Conservation (phyloP, 2,329 filamentous ascomycete genomes). For the Cladobotryum protrusum region DNA sequence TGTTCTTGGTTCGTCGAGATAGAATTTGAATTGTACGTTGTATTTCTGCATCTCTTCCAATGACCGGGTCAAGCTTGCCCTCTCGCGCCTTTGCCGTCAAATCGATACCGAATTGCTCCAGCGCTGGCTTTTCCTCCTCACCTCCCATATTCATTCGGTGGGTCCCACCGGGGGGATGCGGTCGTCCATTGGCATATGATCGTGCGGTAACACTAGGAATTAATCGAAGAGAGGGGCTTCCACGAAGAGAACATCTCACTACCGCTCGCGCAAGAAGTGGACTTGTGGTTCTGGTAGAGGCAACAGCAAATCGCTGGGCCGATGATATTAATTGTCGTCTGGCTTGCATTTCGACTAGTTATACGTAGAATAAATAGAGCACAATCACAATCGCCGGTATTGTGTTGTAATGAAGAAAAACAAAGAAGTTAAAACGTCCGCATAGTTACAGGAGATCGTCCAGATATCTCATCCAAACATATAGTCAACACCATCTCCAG, state of each 20-base stretch:
- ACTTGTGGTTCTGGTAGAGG: constrained; percentile 23
- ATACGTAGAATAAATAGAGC: background rate
- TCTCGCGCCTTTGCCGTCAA: constrained; percentile 77
- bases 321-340: constrained; percentile 34
- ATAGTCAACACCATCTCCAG: background rate
- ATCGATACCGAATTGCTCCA: constrained; percentile 89
- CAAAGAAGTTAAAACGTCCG: background rate
- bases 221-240: constrained; percentile 19
- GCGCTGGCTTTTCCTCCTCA: constrained; percentile 70
- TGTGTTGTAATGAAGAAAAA: constrained; percentile 1
- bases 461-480: background rate
- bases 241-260: background rate
- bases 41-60: constrained; percentile 86
- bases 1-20: constrained; percentile 90
- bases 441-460: background rate
- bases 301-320: constrained; percentile 32
- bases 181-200: constrained; percentile 62
- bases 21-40: constrained; percentile 91
- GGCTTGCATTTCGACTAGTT: constrained; percentile 34
- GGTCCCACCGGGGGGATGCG: constrained; percentile 84
- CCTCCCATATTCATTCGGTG: constrained; percentile 87
- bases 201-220: constrained; percentile 39
- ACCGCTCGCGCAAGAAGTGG: constrained; percentile 23
- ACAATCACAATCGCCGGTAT: background rate
- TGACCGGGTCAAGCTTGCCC: constrained; percentile 92